phyloP scores from a whole-genome alignment of 306 rosid genomes.

The Ceratonia siliqua region DNA sequence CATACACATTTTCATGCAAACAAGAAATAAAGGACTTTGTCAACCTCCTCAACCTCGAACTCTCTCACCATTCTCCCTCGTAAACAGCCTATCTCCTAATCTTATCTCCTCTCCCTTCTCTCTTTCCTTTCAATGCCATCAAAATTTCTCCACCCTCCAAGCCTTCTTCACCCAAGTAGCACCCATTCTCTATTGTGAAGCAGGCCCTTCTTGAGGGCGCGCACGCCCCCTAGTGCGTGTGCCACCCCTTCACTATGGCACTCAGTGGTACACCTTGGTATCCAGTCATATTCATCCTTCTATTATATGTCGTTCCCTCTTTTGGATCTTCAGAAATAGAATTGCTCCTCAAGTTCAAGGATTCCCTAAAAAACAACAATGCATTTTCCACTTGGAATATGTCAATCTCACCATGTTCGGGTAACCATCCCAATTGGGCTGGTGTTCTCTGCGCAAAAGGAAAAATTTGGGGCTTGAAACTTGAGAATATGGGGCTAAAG shows the following conservation, averaged over 20 bases:
- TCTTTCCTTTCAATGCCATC: conserved; percentile 41
- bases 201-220: conserved; percentile 54
- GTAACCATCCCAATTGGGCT: conserved; percentile 44
- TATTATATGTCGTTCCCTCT: not conserved
- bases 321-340: conserved; percentile 45
- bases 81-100: conserved; percentile 42
- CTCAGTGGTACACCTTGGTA: conserved; percentile 8
- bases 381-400: conserved; percentile 50
- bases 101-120: conserved; percentile 25
- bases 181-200: conserved; percentile 15
- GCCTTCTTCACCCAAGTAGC: conserved; percentile 22
- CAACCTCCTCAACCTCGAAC: conserved; percentile 35
- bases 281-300: conserved; percentile 6
- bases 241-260: conserved; percentile 40
- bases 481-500: conserved; percentile 69
- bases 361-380: conserved; percentile 24
- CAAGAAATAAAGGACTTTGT: conserved; percentile 46
- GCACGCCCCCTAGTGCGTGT: conserved; percentile 57
- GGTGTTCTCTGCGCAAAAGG: conserved; percentile 67
- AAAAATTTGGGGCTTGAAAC: conserved; percentile 56
- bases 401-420: conserved; percentile 47
- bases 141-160: conserved; percentile 38
- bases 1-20: conserved; percentile 2
- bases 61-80: conserved; percentile 1
- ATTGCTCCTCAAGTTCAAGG: conserved; percentile 64